phyloP scores from a whole-genome alignment of 1,139 yeast genomes.

The Kodamaea suecica region DNA sequence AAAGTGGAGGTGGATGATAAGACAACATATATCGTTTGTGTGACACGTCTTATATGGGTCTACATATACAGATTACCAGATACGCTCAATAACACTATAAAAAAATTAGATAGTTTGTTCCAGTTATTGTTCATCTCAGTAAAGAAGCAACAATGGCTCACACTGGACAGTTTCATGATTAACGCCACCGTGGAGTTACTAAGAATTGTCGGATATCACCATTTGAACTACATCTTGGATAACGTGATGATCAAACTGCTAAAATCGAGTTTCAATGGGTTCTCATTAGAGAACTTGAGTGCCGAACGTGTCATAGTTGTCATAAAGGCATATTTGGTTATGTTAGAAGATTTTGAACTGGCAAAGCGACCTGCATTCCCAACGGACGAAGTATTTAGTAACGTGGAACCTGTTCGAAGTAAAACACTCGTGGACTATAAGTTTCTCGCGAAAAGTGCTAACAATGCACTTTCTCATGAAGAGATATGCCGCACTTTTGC shows the following conservation, averaged over 20 bases:
- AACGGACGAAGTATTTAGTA: constrained; percentile 48
- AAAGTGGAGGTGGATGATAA: constrained; percentile 55
- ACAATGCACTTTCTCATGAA: constrained; percentile 61
- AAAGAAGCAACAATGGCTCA: constrained; percentile 71
- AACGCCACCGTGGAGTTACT: constrained; percentile 68
- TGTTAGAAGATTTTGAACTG: constrained; percentile 58
- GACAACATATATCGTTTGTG: constrained; percentile 58
- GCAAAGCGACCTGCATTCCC: constrained; percentile 75
- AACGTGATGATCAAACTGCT: constrained; percentile 65
- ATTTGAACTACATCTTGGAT: constrained; percentile 76
- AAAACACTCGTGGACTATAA: constrained; percentile 23
- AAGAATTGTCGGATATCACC: constrained; percentile 74
- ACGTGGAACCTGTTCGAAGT: constrained; percentile 10
- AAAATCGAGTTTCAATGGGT: constrained; percentile 53
- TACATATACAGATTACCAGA: constrained; percentile 84
- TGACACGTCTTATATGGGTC: constrained; percentile 83
- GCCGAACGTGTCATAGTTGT: constrained; percentile 74
- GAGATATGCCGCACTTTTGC: constrained; percentile 69
- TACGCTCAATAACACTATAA: constrained; percentile 80
- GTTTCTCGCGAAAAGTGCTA: constrained; percentile 41
- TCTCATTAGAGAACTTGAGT: constrained; percentile 54
- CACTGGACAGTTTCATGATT: constrained; percentile 58
- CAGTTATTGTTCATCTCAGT: constrained; percentile 47
- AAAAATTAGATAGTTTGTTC: constrained; percentile 50
- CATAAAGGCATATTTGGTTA: constrained; percentile 65